Conservation (phyloP, 1,284 basidiomycete genomes). For the Malassezia pachydermatis region DNA sequence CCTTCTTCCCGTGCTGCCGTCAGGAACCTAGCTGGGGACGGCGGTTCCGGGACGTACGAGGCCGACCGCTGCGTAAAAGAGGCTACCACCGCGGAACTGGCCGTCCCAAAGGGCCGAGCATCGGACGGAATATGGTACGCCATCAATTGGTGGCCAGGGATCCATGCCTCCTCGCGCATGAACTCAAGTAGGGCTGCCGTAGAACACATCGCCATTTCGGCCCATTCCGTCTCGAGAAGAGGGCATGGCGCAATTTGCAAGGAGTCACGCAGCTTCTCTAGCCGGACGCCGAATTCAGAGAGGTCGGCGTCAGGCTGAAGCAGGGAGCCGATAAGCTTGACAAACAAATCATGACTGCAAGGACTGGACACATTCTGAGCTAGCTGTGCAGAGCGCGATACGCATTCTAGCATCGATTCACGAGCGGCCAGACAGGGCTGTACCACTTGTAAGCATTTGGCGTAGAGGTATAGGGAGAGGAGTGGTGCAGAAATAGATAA, state of each 20-base stretch:
- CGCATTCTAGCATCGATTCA: constrained; percentile 74
- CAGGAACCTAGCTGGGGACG: not conserved
- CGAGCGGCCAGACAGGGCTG: constrained; percentile 76
- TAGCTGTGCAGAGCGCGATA: constrained; percentile 61
- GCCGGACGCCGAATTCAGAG: constrained; percentile 72
- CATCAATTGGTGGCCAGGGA: constrained; percentile 47
- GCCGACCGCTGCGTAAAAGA: not conserved
- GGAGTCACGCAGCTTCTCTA: constrained; percentile 56
- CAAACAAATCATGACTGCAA: constrained; percentile 68
- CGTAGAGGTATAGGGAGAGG: constrained; percentile 80
- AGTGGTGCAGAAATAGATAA: constrained; percentile 71
- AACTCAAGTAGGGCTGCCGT: constrained; percentile 76
- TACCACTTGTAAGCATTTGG: constrained; percentile 61
- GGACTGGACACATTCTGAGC: constrained; percentile 58
- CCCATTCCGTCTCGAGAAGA: constrained; percentile 76
- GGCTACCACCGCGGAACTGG: not conserved
- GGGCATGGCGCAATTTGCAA: not conserved
- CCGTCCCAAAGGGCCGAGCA: not conserved
- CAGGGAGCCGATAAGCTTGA: constrained; percentile 85
- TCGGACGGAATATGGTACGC: constrained; percentile 2
- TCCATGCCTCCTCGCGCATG: constrained; percentile 60
- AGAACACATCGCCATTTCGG: constrained; percentile 72
- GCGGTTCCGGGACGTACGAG: not conserved
- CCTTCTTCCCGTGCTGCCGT: not conserved
- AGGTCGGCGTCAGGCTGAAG: constrained; percentile 88